Conservation (phyloP, 2,329 filamentous ascomycete genomes). For the Rhynchosporium graminicola region DNA sequence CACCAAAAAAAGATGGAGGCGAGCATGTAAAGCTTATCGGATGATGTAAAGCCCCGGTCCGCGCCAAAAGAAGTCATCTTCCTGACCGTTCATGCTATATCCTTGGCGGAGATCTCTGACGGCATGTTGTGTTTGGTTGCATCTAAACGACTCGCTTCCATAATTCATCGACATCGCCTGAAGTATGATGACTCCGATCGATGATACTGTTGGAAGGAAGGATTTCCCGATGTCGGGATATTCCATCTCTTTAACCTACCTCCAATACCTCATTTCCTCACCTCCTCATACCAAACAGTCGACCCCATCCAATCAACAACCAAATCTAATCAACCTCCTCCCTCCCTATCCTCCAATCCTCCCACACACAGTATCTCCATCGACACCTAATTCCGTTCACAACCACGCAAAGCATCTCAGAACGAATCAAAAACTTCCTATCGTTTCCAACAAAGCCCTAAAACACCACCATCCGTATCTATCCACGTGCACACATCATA, state of each 20-base stretch:
- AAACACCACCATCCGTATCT: slow-evolving; percentile 45
- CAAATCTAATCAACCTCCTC: background rate
- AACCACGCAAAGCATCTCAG: background rate
- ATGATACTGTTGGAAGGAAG: too few relatives aligned
- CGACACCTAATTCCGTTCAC: background rate
- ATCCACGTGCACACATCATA: background rate
- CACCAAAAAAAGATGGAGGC: background rate
- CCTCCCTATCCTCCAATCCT: background rate
- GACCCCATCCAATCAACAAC: too few relatives aligned
- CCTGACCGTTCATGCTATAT: slow-evolving; percentile 4
- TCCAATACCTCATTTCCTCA: background rate
- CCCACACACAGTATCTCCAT: too few relatives aligned
- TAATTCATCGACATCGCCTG: slow-evolving; percentile 6
- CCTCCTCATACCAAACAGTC: background rate
- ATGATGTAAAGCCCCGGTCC: background rate
- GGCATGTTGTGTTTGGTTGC: background rate
- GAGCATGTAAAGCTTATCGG: background rate
- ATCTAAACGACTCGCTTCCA: slow-evolving; percentile 13
- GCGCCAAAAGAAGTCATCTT: slow-evolving; percentile 1
- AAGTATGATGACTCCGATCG: background rate
- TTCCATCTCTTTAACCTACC: background rate
- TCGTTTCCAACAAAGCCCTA: slow-evolving; percentile 25
- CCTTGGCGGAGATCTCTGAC: slow-evolving; percentile 11
- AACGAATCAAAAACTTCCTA: slow-evolving; percentile 39
- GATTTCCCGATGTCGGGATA: too few relatives aligned